Evolutionary conservation across 306 rosid genomes (phyloP).

Genomic region (Malus domestica): DNA sequence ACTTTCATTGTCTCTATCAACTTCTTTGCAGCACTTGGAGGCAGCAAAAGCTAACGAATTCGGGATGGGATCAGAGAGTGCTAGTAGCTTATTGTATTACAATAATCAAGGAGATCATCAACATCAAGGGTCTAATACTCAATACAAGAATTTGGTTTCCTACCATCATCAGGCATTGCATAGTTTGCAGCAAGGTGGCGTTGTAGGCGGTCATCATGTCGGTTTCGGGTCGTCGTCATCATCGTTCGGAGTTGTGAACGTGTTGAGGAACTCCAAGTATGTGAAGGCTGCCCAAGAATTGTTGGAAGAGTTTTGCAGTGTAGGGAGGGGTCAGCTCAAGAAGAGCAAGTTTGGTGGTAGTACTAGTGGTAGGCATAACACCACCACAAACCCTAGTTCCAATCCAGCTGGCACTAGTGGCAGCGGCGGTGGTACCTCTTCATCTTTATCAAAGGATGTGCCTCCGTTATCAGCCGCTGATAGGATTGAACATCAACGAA

Average conservation of each 20-base stretch:
- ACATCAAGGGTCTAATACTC: constrained; percentile 10
- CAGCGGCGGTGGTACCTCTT: constrained; percentile 27
- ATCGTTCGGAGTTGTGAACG: constrained; percentile 46
- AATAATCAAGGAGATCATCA: constrained; percentile 28
- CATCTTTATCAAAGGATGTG: constrained; percentile 51
- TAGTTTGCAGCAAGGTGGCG: constrained; percentile 37
- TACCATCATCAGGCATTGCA: constrained; percentile 29
- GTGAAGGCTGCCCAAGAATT: constrained; percentile 72
- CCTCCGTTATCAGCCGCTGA: constrained; percentile 62
- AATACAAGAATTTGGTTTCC: constrained; percentile 34
- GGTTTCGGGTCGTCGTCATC: constrained; percentile 28
- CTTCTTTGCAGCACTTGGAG: constrained; percentile 55
- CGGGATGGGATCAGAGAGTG: constrained; percentile 37
- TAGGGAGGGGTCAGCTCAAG: constrained; percentile 70
- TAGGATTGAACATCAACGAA: constrained; percentile 81
- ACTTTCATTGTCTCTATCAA: constrained; percentile 59
- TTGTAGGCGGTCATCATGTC: constrained; percentile 17
- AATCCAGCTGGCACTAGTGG: constrained; percentile 24
- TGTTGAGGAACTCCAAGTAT: constrained; percentile 66
- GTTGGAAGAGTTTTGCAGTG: constrained; percentile 81
- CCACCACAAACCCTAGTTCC: constrained; percentile 59
- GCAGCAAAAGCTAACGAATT: constrained; percentile 68
- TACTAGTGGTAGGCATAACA: constrained; percentile 12
- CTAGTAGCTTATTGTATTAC: constrained; percentile 31
- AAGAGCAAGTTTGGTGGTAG: constrained; percentile 37